These are phyloP conservation scores for Zoysia pacifica DNA, from an alignment of 176 grass and related monocot species.

Conservation along the genomic window DNA sequence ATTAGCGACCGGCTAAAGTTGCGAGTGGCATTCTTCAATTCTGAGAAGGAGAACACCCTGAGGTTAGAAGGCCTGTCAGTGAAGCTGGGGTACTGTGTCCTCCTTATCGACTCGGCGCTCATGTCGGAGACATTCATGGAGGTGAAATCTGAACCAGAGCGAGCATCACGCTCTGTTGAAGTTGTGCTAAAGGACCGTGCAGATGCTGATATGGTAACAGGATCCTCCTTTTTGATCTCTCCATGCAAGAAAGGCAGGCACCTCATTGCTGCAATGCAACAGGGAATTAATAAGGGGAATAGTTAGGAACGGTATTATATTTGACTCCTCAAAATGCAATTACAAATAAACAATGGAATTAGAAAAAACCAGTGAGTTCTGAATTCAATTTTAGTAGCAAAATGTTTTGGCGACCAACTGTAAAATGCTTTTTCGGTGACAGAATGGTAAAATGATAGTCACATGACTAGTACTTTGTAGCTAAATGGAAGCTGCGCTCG, in stretches of 20 bases:
- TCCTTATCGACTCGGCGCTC: constrained; percentile 59
- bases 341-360: constrained; percentile 10
- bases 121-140: constrained; percentile 59
- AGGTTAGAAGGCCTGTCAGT: constrained; percentile 78
- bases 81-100: constrained; percentile 78
- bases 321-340: not conserved
- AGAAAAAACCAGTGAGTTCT: not conserved
- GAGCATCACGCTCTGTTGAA: constrained; percentile 67
- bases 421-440: too few species aligned
- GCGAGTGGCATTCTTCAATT: constrained; percentile 78
- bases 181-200: constrained; percentile 69
- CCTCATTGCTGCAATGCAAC: constrained; percentile 57
- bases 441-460: not conserved
- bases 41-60: constrained; percentile 78
- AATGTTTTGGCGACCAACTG: not conserved
- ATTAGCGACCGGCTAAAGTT: constrained; percentile 89
- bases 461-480: not conserved
- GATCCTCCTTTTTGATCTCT: constrained; percentile 33
- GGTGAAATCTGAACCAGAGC: constrained; percentile 74
- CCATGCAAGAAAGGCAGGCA: constrained; percentile 71
- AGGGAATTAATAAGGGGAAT: not conserved
- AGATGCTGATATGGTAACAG: constrained; percentile 50
- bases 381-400: not conserved
- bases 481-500: not conserved
- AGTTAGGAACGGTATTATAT: not conserved